These are phyloP conservation scores for Vitis cinerea DNA, from an alignment of 164 flowering plant genomes.

Conservation along the genomic window DNA sequence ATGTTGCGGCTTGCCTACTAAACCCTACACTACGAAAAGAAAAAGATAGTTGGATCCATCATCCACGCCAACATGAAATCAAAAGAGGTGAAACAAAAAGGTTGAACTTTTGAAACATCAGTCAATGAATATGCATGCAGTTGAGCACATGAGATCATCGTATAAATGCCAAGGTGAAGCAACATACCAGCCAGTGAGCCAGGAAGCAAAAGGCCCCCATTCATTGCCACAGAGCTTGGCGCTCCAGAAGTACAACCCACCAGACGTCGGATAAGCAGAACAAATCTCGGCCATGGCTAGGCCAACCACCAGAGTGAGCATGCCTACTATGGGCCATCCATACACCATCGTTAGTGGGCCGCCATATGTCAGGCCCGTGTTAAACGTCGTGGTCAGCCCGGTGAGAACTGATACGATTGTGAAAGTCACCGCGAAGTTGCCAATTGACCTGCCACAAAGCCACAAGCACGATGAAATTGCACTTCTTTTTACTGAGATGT, in stretches of 20 bases:
- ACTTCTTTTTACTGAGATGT: too few species aligned
- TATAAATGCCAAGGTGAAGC: not conserved
- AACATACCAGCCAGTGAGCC: constrained; percentile 65
- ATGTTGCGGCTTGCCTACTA: too few species aligned
- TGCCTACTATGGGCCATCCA: constrained; percentile 77
- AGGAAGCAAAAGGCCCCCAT: constrained; percentile 61
- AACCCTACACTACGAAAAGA: too few species aligned
- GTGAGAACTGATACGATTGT: constrained; percentile 82
- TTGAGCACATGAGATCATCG: too few species aligned
- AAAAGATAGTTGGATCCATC: too few species aligned
- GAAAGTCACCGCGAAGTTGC: constrained; percentile 65
- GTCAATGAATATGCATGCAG: too few species aligned
- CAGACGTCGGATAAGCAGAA: constrained; percentile 87
- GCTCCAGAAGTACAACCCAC: constrained; percentile 94
- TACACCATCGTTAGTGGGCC: constrained; percentile 66
- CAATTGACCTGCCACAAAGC: constrained; percentile 31
- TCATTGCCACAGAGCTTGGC: constrained; percentile 55
- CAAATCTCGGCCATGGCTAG: constrained; percentile 91
- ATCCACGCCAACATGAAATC: too few species aligned
- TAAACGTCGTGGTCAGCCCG: constrained; percentile 71
- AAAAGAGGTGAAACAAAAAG: too few species aligned
- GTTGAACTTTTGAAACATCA: too few species aligned
- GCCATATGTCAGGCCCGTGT: constrained; percentile 70
- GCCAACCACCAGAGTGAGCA: constrained; percentile 66
- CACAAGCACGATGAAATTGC: not conserved